Evolutionary conservation across 345 rosid genomes (phyloP).

Genomic region (Eucalyptus rudis): DNA sequence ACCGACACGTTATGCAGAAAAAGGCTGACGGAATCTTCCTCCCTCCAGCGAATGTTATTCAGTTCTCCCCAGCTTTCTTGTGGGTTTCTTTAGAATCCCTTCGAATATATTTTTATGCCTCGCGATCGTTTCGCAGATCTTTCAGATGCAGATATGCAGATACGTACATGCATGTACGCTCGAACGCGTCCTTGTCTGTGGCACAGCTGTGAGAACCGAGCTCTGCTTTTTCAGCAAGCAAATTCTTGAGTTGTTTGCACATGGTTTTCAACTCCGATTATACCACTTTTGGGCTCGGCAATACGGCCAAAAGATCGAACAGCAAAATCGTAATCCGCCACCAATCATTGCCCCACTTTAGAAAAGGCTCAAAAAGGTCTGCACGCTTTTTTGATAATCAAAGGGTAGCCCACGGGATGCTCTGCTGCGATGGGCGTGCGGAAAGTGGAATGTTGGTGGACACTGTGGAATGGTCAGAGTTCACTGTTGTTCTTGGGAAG

Average conservation of each 20-base stretch:
- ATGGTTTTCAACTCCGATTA: background rate
- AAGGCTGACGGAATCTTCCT: background rate
- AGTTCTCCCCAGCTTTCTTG: background rate
- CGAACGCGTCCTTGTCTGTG: background rate
- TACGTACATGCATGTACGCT: background rate
- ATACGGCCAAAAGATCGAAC: background rate
- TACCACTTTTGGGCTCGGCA: background rate
- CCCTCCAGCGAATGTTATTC: background rate
- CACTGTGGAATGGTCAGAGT: background rate
- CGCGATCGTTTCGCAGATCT: background rate
- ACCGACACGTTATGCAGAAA: background rate
- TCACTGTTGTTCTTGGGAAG: background rate
- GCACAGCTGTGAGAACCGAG: background rate
- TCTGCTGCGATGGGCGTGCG: background rate
- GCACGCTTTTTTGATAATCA: background rate
- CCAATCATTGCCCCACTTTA: background rate
- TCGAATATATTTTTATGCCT: background rate
- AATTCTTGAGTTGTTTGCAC: background rate
- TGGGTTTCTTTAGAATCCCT: background rate
- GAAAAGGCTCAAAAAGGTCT: background rate
- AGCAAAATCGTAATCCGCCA: background rate
- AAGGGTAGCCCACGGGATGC: background rate
- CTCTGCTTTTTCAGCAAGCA: background rate
- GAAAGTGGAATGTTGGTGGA: background rate
- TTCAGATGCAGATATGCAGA: background rate